Conservation (phyloP, 208 protist species). For the Acanthamoeba sp. region DNA sequence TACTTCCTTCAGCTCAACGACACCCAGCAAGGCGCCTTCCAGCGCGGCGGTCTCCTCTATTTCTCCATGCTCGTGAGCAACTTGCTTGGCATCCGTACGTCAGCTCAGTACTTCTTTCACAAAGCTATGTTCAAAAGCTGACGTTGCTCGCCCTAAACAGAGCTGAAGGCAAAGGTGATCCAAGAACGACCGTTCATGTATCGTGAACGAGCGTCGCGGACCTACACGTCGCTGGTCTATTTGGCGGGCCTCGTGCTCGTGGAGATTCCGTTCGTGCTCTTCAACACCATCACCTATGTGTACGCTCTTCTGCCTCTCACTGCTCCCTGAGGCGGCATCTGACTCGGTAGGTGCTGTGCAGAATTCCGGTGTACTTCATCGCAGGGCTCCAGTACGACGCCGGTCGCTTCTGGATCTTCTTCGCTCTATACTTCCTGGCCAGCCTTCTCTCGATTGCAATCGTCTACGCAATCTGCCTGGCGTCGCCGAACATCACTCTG, state of each 20-base stretch:
- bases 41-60: neutral
- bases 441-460: neutral
- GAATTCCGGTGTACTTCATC: conserved; percentile 26
- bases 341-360: neutral
- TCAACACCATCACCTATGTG: neutral
- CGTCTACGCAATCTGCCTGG: neutral
- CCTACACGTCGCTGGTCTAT: neutral
- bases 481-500: neutral
- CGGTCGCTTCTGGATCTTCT: conserved; percentile 37
- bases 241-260: neutral
- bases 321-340: neutral
- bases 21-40: neutral
- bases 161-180: neutral
- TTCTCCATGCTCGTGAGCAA: conserved; percentile 21
- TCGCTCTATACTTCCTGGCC: neutral
- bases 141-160: neutral
- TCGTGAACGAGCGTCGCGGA: neutral
- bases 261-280: conserved; percentile 9
- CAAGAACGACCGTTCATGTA: neutral
- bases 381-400: conserved; percentile 18
- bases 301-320: neutral
- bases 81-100: conserved; percentile 14
- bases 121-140: too few relatives aligned
- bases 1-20: conserved; percentile 13
- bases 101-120: neutral